Conservation (phyloP, 163 green algal species). For the Scenedesmus sp. region DNA sequence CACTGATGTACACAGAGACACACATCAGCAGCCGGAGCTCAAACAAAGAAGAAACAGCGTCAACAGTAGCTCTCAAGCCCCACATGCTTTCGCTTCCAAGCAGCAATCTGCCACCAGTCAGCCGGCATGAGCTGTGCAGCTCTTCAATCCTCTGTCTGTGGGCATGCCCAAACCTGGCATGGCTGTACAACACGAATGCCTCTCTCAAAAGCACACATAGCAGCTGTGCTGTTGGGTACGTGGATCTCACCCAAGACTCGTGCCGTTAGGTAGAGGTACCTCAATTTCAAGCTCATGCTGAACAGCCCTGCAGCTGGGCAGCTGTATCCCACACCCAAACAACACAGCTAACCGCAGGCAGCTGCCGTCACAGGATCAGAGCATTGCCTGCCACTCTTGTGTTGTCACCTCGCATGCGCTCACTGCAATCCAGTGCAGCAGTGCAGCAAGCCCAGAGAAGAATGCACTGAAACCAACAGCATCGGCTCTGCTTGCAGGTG, state of each 20-base stretch:
- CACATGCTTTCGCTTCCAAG: neutral
- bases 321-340: neutral
- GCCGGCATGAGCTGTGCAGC: neutral
- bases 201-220: neutral
- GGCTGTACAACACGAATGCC: neutral
- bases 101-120: neutral
- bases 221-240: neutral
- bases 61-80: neutral
- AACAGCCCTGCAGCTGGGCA: neutral
- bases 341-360: neutral
- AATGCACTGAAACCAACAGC: neutral
- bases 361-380: neutral
- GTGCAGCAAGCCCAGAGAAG: neutral
- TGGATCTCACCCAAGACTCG: too few species aligned
- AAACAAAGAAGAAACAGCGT: neutral
- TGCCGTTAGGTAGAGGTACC: too few species aligned
- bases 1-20: neutral
- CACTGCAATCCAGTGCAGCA: neutral
- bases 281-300: too few species aligned
- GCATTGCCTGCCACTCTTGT: neutral
- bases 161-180: neutral
- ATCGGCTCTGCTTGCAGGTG: neutral
- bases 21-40: neutral
- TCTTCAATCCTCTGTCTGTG: neutral
- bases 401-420: neutral